Conservation (phyloP, 2,329 filamentous ascomycete genomes). For the Pseudocercospora pini-densiflorae region DNA sequence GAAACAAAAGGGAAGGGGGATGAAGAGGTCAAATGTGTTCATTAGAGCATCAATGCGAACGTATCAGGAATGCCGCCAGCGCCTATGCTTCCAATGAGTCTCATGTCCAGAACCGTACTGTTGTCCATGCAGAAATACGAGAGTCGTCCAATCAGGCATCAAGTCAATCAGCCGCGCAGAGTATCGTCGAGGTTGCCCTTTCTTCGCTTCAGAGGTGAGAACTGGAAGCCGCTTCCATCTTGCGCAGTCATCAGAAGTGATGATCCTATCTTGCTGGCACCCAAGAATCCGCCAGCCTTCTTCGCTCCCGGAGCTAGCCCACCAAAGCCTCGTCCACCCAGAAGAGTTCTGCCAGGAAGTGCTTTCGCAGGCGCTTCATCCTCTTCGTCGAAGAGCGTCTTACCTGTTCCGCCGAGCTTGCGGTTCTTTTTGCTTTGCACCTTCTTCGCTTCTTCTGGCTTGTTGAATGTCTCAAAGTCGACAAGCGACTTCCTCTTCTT, state of each 20-base stretch:
- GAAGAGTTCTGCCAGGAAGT: slow-evolving; percentile 33
- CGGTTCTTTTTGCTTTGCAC: slow-evolving; percentile 42
- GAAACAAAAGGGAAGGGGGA: neutral
- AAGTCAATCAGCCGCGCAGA: slow-evolving; percentile 30
- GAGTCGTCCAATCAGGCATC: neutral
- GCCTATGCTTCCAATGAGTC: neutral
- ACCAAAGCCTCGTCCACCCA: slow-evolving; percentile 40
- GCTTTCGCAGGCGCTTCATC: slow-evolving; percentile 31
- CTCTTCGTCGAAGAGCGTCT: slow-evolving; percentile 46
- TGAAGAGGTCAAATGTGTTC: slow-evolving; percentile 1
- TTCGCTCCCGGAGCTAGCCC: slow-evolving; percentile 34
- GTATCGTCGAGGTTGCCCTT: slow-evolving; percentile 41
- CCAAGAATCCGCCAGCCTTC: slow-evolving; percentile 35
- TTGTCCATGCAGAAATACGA: slow-evolving; percentile 12
- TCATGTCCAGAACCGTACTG: slow-evolving; percentile 13
- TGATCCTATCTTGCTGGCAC: slow-evolving; percentile 32
- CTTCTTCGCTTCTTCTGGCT: slow-evolving; percentile 36
- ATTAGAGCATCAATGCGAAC: slow-evolving; percentile 2
- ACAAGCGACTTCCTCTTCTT: slow-evolving; percentile 53
- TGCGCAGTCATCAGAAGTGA: slow-evolving; percentile 36
- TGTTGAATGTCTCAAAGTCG: slow-evolving; percentile 46
- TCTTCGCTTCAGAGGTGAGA: slow-evolving; percentile 43
- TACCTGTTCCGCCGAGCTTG: slow-evolving; percentile 43
- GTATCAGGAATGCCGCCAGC: neutral
- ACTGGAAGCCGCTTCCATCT: slow-evolving; percentile 44